Conservation (phyloP, 2,329 filamentous ascomycete genomes). For the Alternaria sp. region DNA sequence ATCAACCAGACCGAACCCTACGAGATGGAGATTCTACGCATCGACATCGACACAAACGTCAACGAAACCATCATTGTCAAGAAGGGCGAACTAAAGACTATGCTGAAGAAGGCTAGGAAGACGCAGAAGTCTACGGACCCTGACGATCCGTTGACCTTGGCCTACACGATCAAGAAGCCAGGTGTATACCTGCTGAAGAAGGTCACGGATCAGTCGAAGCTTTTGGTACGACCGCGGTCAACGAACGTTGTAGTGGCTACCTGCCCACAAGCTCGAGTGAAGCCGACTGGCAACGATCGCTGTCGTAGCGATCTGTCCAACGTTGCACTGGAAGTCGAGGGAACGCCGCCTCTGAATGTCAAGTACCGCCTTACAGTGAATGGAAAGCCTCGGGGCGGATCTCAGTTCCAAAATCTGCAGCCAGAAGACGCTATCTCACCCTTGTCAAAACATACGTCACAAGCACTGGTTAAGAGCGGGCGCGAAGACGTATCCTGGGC, state of each 20-base stretch:
- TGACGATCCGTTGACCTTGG: conserved; percentile 70
- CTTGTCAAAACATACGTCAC: conserved; percentile 67
- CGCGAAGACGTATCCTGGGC: conserved; percentile 83
- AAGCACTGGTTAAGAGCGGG: conserved; percentile 64
- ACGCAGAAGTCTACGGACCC: conserved; percentile 58
- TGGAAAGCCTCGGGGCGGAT: conserved; percentile 80
- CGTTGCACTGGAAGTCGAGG: conserved; percentile 80
- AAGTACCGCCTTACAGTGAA: conserved; percentile 92
- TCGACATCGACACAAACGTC: conserved; percentile 80
- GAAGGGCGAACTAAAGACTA: conserved; percentile 74
- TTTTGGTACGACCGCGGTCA: conserved; percentile 81
- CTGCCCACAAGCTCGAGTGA: conserved; percentile 82
- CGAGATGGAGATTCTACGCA: conserved; percentile 85
- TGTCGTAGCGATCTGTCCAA: conserved; percentile 91
- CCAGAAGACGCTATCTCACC: conserved; percentile 86
- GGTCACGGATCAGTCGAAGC: conserved; percentile 90
- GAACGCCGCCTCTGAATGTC: conserved; percentile 89
- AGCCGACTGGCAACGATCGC: conserved; percentile 70
- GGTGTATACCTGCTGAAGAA: conserved; percentile 86
- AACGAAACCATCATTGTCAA: conserved; percentile 83
- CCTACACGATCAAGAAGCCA: conserved; percentile 80
- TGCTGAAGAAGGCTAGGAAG: conserved; percentile 75
- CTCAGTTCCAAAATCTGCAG: conserved; percentile 86
- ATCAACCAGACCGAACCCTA: conserved; percentile 94
- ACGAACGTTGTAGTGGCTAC: conserved; percentile 84